Base-by-base conservation (phyloP, 208 protist genomes). In the Crithidia mellificae region DNA sequence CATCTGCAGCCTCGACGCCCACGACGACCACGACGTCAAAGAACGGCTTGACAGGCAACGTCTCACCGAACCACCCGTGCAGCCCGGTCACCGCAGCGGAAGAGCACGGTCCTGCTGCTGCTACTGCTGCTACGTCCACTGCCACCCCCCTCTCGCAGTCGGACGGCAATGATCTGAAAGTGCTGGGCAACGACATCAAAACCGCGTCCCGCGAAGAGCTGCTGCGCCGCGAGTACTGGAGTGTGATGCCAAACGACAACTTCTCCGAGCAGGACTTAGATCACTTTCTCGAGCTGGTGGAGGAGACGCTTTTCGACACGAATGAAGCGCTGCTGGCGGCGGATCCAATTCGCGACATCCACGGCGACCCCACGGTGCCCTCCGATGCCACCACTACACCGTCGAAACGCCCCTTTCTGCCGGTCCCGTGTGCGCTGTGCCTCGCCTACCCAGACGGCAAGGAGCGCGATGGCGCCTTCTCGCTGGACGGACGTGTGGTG, bases 251-350 rank as follows among this genome's bases (percentile, higher is more conserved):
- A 11, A 53, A 84, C 41, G 63, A 57, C 56, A 76, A 83, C 77
- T 92, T 91, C 69, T 83, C 77, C 1, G 85, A 91, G 56, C 64
- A 74, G 2, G 89, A 94, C 66, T 68, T 94, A 5, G 89, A 94
- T 54, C 50, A 38, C n/a, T 92, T 87, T 51, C 67, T 94, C 22
- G 82, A 81, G 15, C 51, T 87, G 0, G 84, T 94, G 6, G 84
- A 92, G 25, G 54, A 70, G 32, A 51, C 58, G 36, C 52, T 91
- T 2, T 94, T 92, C 59, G 61, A 75, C 6, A 87, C 79, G 5
- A 82, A 94, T 49, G 72, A 71, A 0, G 89, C 64, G 41, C 81
- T 94, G 82, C 55, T 87, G 29, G 63, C 64, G 2, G 85, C 46
- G 76, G 52, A 58, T 43, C 49, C 67, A 41, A 39, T 88, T 64